Base-by-base conservation (phyloP, 768 basidiomycete genomes). In the Gelatoporia subvermispora region DNA sequence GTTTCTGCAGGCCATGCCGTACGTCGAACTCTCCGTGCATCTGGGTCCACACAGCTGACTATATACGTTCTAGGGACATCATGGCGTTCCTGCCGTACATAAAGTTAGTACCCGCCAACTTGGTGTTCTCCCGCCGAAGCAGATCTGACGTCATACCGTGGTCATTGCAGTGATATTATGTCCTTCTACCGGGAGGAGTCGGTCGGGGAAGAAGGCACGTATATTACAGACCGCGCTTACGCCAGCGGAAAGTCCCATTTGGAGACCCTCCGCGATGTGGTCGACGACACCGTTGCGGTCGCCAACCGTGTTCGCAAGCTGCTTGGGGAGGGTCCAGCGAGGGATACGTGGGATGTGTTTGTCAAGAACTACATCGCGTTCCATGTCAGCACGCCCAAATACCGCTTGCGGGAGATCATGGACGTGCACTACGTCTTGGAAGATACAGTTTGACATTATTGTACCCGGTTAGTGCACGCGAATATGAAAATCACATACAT, bases 1-100 rank as follows among this genome's bases (percentile, higher is more conserved):
- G 4, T 74, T 71, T 39, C 57, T 68, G n/a, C 72, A 73, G 48
- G 63, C 66, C n/a, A 52, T 75, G 34, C 72, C 71, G 61, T 60
- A 35, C 52, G 59, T 52, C 2, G 9, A 16, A 28, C 15, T 25
- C 7, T 25, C 35, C 10, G 4, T 21, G 28, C 13, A 31, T 31
- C 20, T 9, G 24, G 8, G 16, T 31, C 13, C 28, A 31, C 28
- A 7, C 28, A 7, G 28, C 5, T 13, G 5, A 13, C 28, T 31
- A 13, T 13, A 31, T 31, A 11, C 10, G 15, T n/a, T 7, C 16
- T 20, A 43, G 41, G 24, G 41, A 43, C 24, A 24, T 25, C 18
- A 43, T 25, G 18, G 23, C 17, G n/a, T 43, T 43, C 41, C 17
- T 43, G 23, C 10, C 20, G 15, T 22, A 16, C 37, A 11, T 20